Base-by-base conservation (phyloP, 306 rosid genomes). In the Abrus precatorius region DNA sequence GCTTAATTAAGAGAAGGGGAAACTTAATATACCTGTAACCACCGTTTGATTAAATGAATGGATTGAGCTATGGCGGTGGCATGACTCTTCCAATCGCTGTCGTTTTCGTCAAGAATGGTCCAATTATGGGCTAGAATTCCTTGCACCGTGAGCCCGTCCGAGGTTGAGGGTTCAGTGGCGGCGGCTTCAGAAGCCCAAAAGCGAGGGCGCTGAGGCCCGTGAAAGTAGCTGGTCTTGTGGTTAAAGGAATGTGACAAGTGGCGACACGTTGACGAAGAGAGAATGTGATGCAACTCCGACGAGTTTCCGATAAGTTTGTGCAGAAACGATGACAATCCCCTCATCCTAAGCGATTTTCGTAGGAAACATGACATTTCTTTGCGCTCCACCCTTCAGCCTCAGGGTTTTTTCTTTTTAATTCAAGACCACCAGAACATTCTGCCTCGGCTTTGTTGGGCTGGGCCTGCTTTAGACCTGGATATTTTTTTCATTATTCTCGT, bases 1-100 rank as follows among this genome's bases (percentile, higher is more conserved):
- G 50, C 12, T 44, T 56, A 50, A 64, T 64, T 52, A 70, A 63
- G 54, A 33, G 32, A 28, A 10, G 2, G 50, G 59, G 54, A 74
- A 62, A 44, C 33, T 10, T 38, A 20, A 20, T 20, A 20, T 63
- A 91, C 99, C 97, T 91, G 89, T 60, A 90, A 86, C 11, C 98
- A 92, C 70, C 90, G 96, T 91, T 95, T 95, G 78, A 93, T 92
- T 9, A 93, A 59, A 76, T 87, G 85, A 85, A 92, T 88, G 40
- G 99, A 93, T 69, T 90, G 98, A 33, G 99, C 97, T 56, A 95
- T 75, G 20, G 97, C 94, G 14, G 93, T 28, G 45, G 97, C 97
- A 41, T 95, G 98, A 72, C 98, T 95, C 89, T 86, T 95, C 99
- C 99, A 95, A 79, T 93, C 97, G 43, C 84, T 69, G 63, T 95